These are phyloP conservation scores for Primulina eburnea DNA, from an alignment of 257 asterid genomes.

Conservation along the genomic window DNA sequence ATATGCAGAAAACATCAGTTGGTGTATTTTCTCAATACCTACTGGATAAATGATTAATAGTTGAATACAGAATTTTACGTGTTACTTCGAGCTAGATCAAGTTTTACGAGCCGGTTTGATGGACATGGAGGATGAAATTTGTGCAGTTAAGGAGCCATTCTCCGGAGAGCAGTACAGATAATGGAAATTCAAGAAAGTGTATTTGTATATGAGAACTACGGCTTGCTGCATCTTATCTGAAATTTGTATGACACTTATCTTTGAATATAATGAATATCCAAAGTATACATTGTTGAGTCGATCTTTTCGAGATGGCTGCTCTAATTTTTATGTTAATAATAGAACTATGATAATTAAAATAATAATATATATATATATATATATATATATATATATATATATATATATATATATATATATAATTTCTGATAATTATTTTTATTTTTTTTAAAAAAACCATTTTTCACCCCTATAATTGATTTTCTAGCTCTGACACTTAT, in stretches of 20 bases:
- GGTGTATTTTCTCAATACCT: slow-evolving; percentile 5
- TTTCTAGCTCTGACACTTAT: too few species aligned
- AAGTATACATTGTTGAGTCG: too few species aligned
- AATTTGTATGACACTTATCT: background rate
- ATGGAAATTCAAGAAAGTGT: slow-evolving; percentile 12
- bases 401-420: too few species aligned
- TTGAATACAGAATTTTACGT: background rate
- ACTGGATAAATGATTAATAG: slow-evolving; percentile 8
- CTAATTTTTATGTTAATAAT: too few species aligned
- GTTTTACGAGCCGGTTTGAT: background rate
- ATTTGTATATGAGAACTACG: background rate
- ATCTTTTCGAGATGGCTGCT: too few species aligned
- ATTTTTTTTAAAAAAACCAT: too few species aligned
- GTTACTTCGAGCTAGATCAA: background rate
- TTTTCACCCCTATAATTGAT: too few species aligned
- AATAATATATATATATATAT: too few species aligned
- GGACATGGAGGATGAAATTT: slow-evolving; percentile 28
- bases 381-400: too few species aligned
- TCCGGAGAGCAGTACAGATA: slow-evolving; percentile 20
- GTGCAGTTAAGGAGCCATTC: slow-evolving; percentile 26
- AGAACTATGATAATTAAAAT: too few species aligned
- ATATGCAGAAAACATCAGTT: background rate
- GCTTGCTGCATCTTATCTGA: background rate
- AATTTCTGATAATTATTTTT: too few species aligned
- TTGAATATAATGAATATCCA: background rate